These are phyloP conservation scores for Astraeus odoratus DNA, from an alignment of 768 basidiomycete species.

Conservation along the genomic window DNA sequence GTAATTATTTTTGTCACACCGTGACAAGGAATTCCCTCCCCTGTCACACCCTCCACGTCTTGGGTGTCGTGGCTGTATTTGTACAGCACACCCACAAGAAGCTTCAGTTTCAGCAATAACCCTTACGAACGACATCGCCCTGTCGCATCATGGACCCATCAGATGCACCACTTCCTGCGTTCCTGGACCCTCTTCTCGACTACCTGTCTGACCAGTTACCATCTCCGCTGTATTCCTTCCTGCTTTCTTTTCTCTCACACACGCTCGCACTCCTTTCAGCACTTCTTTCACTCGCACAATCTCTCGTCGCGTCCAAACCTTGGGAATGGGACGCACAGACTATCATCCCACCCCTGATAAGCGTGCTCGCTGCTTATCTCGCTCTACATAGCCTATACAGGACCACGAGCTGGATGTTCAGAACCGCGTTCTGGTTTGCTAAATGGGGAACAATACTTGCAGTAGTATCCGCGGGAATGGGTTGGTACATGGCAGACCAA, in stretches of 20 bases:
- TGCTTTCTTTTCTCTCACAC: constrained; percentile 47
- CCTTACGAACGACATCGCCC: too few species aligned
- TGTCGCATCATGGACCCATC: constrained; percentile 12
- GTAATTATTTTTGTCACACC: too few species aligned
- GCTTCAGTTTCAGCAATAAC: too few species aligned
- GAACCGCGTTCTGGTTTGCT: constrained; percentile 58
- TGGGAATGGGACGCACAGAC: constrained; percentile 61
- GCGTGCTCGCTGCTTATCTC: constrained; percentile 64
- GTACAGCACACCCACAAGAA: too few species aligned
- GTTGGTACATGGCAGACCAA: constrained; percentile 46
- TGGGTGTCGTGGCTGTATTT: background rate
- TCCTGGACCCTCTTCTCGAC: constrained; percentile 48
- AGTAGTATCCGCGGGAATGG: constrained; percentile 43
- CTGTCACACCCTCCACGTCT: too few species aligned
- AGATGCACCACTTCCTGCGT: constrained; percentile 35
- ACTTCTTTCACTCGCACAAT: constrained; percentile 38
- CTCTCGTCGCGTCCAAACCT: constrained; percentile 45
- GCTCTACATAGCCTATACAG: constrained; percentile 73
- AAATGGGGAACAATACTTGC: constrained; percentile 71
- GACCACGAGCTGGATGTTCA: constrained; percentile 69
- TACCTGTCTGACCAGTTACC: constrained; percentile 53
- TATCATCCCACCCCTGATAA: constrained; percentile 68
- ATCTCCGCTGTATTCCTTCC: constrained; percentile 43
- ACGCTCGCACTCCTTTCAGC: constrained; percentile 44
- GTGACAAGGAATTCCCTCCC: too few species aligned